Evolutionary conservation across 139 green algal genomes (phyloP).

Genomic region (Volvox reticuliferus): DNA sequence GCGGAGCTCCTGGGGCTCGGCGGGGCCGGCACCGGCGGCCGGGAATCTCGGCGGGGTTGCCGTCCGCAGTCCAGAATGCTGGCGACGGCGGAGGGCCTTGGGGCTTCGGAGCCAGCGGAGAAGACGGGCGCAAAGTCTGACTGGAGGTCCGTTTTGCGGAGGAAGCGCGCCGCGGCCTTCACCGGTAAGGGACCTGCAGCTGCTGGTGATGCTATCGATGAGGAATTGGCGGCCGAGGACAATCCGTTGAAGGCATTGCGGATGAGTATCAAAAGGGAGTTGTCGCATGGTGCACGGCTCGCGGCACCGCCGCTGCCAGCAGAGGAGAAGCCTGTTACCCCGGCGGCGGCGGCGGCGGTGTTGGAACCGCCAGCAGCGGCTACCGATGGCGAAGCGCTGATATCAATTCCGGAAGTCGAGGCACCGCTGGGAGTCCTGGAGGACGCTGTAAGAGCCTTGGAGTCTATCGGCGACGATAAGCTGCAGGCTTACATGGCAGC

Average conservation of each 20-base stretch:
- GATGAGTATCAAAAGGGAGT: neutral
- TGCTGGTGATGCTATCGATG: neutral
- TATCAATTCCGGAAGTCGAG: neutral
- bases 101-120: too few species aligned
- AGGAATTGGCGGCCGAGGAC: neutral
- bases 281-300: neutral
- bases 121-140: neutral
- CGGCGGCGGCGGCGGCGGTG: neutral
- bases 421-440: neutral
- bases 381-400: too few species aligned
- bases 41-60: neutral
- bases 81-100: too few species aligned
- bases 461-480: neutral
- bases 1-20: neutral
- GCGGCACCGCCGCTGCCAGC: neutral
- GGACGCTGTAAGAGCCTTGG: neutral
- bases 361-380: neutral
- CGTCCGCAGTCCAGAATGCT: too few species aligned
- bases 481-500: neutral
- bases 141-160: neutral
- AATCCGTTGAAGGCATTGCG: neutral
- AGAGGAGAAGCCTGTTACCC: neutral
- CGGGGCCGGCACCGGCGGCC: too few species aligned
- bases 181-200: neutral
- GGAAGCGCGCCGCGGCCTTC: neutral